Evolutionary conservation across 1,284 basidiomycete species (phyloP), one percentile per base, ranked within the genome.

Genomic region (Cronartium ribicola): DNA sequence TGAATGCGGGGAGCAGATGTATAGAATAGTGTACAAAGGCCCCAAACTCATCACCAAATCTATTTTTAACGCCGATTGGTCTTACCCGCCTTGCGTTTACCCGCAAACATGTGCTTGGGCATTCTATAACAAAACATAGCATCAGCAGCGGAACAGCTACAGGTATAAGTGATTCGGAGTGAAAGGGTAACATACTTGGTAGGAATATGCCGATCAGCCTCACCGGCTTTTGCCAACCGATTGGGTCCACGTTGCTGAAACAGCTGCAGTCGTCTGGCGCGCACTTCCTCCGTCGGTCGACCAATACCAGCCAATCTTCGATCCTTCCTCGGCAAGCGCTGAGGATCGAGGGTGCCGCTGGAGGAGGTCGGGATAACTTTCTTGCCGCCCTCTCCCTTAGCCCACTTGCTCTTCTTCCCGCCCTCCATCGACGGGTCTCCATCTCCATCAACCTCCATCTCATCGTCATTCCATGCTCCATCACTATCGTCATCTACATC

Each of bases 21-120:
- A 29, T 29, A 29, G 29, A 29, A 29, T 29, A 29, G 29, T 29
- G 29, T 29, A 29, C 29, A 29, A 29, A 29, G 29, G 29, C 29
- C 29, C 2, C 29, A 29, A 29, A 29, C 29, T 29, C 29, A 29
- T 29, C 29, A 29, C 29, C 29, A 2, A 29, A 29, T 29, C 29
- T 29, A 2, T 29, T 29, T 40, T 73, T 73, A 73, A 66, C 71
- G 71, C 39, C 71, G 48, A 36, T 73, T 73, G 20, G 71, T 73
- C 55, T 73, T 73, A 10, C 71, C 71, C 10, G 71, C 55, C 65
- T 77, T 92, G 78, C 92, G 87, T 83, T 95, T 94, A 57, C 93
- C 93, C 73, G 92, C 83, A 81, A 90, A 92, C 79, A 95, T 81
- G 84, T 92, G 90, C 81, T 90, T 91, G 68, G 90, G 89, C 89